phyloP scores from a whole-genome alignment of 352 stramenopile genomes.

The Globisporangium echinulatum region DNA sequence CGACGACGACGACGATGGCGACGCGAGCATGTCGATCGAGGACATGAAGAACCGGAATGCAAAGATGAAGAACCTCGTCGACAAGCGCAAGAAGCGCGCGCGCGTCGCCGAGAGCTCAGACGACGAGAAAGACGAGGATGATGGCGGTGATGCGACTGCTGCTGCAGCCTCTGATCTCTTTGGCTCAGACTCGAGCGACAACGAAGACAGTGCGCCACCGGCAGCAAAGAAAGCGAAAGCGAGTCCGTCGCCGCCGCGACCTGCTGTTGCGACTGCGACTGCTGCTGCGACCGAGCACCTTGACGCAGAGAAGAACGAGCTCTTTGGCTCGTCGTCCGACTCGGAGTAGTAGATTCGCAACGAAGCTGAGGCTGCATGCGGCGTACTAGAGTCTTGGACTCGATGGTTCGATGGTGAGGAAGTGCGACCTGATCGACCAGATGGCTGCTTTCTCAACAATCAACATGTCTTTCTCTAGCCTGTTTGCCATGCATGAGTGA shows the following conservation, averaged over 20 bases:
- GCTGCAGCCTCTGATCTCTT: slow-evolving; percentile 47
- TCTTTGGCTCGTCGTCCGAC: slow-evolving; percentile 81
- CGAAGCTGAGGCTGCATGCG: not conserved
- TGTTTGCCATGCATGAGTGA: too few species aligned
- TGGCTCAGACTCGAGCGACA: slow-evolving; percentile 79
- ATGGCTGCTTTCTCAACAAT: too few species aligned
- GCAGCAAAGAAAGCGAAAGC: not conserved
- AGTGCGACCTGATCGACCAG: too few species aligned
- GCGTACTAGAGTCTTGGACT: not conserved
- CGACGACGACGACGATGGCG: slow-evolving; percentile 31
- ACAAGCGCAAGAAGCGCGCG: slow-evolving; percentile 79
- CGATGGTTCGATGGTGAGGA: too few species aligned
- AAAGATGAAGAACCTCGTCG: slow-evolving; percentile 81
- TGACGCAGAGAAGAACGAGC: slow-evolving; percentile 74
- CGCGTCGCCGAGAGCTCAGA: slow-evolving; percentile 44
- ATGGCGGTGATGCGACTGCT: slow-evolving; percentile 8
- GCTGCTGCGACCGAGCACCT: slow-evolving; percentile 15
- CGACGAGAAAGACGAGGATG: slow-evolving; percentile 42
- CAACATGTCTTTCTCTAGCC: too few species aligned
- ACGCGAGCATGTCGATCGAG: slow-evolving; percentile 73
- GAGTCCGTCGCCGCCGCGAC: not conserved
- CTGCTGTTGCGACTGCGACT: not conserved
- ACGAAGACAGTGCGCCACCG: slow-evolving; percentile 33
- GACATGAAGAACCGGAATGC: slow-evolving; percentile 88
- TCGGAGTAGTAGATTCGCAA: slow-evolving; percentile 38